Evolutionary conservation across 2,329 filamentous ascomycete species (phyloP), one percentile per base, ranked within the genome.

Genomic region (Aspergillus fumigatus): DNA sequence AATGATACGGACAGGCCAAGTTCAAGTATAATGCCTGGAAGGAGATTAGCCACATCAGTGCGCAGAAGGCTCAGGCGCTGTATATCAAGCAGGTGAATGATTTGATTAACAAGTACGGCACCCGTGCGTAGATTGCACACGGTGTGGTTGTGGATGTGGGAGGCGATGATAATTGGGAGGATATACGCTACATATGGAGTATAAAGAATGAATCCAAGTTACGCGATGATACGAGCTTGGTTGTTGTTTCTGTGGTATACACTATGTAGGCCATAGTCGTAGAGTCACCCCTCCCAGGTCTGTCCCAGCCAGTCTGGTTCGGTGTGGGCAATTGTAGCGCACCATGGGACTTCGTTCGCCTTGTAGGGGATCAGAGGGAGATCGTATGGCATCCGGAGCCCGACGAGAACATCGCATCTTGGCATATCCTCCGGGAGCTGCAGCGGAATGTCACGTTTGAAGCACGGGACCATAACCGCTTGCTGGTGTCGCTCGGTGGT

Each of bases 11-110:
- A 59, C 52, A 91, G 89, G 85, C 80, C 77, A 95, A 94, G 79
- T 85, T 85, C 68, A 96, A 95, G 83, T 84, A 87, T 78, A 82
- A 80, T 67, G 85, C 88, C 54, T 96, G 91, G 91, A 78, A 90
- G 76, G 82, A 86, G 70, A 68, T 86, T 60, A 83, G 84, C 68
- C 83, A 92, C 59, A 71, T 85, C 64, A 84, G 81, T 59, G 69
- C 83, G 59, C 82, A 87, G 62, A 75, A 86, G 62, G 92, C 92
- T 21, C 88, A 95, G 83, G 80, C 84, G 72, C 79, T 83, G 70
- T 97, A 96, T 77, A 83, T 95, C 67, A 79, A 81, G 65, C 78
- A 88, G 59, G 85, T 94, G 62, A 85, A 91, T 75, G 73, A 79
- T 68, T 76, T 95, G 70, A 91, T 94, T 83, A 75, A 68, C 58